These are phyloP conservation scores for Rhodotorula sp. DNA, from an alignment of 1,284 basidiomycete species.

Conservation along the genomic window DNA sequence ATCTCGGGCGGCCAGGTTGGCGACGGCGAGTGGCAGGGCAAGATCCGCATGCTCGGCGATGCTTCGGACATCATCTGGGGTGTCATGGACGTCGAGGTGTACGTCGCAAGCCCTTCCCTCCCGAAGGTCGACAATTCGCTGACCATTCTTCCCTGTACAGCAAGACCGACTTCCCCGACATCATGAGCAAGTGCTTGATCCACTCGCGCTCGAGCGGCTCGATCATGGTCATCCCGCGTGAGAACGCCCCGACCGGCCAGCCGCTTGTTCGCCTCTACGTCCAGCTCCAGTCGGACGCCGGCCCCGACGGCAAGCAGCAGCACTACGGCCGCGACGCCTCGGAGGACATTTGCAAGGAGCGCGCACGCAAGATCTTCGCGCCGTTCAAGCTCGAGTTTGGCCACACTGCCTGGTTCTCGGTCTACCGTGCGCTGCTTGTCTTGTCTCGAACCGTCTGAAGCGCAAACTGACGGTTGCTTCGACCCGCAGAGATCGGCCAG, in stretches of 20 bases:
- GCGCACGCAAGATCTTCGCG: conserved; percentile 52
- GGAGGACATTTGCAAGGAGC: conserved; percentile 50
- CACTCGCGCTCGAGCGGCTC: conserved; percentile 46
- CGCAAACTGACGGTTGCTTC: conserved; percentile 24
- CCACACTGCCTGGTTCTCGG: conserved; percentile 52
- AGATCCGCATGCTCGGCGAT: conserved; percentile 49
- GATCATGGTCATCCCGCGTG: conserved; percentile 49
- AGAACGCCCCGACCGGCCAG: conserved; percentile 28
- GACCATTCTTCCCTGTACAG: background rate
- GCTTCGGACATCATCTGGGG: conserved; percentile 52
- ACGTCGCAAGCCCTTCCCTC: background rate
- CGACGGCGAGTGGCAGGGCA: conserved; percentile 46
- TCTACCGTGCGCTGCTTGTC: conserved; percentile 49
- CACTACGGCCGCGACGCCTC: conserved; percentile 48
- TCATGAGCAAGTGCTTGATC: conserved; percentile 46
- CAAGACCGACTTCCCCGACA: conserved; percentile 45
- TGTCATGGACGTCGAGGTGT: conserved; percentile 40
- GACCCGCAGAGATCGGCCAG: conserved; percentile 41
- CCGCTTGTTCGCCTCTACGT: conserved; percentile 48
- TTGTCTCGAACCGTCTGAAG: conserved; percentile 3
- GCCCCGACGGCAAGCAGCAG: conserved; percentile 33
- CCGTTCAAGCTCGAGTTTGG: conserved; percentile 53
- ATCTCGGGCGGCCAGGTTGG: conserved; percentile 45
- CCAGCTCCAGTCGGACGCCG: conserved; percentile 44
- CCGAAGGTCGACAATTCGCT: background rate